Evolutionary conservation across 768 basidiomycete genomes (phyloP).

Genomic region (Cystobasidium ongulense): DNA sequence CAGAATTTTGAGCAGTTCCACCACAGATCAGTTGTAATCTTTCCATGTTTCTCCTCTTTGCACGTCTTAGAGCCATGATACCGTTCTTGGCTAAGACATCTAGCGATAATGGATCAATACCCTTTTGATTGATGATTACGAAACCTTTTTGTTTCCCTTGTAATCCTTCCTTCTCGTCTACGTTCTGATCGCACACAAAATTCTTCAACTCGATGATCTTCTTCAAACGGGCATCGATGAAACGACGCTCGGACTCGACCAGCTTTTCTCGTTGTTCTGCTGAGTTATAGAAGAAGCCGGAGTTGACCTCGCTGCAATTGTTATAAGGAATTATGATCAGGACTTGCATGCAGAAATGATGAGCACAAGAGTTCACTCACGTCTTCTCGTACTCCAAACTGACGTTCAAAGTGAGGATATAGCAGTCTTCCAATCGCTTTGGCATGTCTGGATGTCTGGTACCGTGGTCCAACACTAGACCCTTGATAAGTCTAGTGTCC

Average conservation of each 20-base stretch:
- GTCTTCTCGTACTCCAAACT: conserved; percentile 99
- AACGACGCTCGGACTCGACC: conserved; percentile 89
- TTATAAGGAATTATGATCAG: background rate
- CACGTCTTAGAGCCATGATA: conserved; percentile 84
- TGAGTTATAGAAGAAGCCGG: conserved; percentile 97
- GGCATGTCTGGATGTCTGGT: conserved; percentile 99
- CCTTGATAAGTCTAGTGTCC: conserved; percentile 90
- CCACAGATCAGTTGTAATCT: conserved; percentile 87
- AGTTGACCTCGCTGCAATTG: conserved; percentile 81
- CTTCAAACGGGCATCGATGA: conserved; percentile 85
- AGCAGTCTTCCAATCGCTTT: conserved; percentile 92
- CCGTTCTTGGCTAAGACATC: conserved; percentile 95
- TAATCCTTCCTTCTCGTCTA: conserved; percentile 66
- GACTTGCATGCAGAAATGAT: background rate
- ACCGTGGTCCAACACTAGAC: conserved; percentile 93
- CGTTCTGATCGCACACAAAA: conserved; percentile 84
- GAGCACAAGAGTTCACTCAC: conserved; percentile 52
- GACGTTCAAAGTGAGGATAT: conserved; percentile 88
- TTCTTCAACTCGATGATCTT: conserved; percentile 97
- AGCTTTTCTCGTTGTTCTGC: conserved; percentile 97
- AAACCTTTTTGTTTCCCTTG: conserved; percentile 60
- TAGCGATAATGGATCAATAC: conserved; percentile 92
- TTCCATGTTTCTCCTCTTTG: conserved; percentile 98
- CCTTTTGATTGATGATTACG: conserved; percentile 96
- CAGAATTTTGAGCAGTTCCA: conserved; percentile 92